Evolutionary conservation across 2,329 filamentous ascomycete species (phyloP).

Genomic region (Phaeophleospora eucalypticola): DNA sequence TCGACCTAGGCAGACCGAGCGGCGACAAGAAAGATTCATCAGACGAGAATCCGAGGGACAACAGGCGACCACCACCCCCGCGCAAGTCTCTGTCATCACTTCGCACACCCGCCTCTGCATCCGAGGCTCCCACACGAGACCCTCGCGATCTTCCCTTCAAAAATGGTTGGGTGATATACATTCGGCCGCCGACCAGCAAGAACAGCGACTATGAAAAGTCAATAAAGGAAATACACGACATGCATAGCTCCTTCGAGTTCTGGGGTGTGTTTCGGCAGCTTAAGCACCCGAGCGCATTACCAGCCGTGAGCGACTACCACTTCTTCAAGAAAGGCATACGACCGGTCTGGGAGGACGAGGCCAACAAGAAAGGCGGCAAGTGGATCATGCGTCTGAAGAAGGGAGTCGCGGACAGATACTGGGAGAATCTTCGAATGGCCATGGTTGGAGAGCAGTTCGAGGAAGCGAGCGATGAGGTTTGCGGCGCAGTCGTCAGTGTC

Average conservation of each 20-base stretch:
- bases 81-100: constrained; percentile 26
- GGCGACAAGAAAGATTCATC: constrained; percentile 59
- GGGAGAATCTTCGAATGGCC: constrained; percentile 88
- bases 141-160: constrained; percentile 56
- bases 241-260: constrained; percentile 83
- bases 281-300: constrained; percentile 80
- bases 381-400: constrained; percentile 98
- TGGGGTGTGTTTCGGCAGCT: constrained; percentile 85
- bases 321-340: constrained; percentile 95
- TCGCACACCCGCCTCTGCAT: constrained; percentile 11
- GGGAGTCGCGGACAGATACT: constrained; percentile 92
- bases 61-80: constrained; percentile 21
- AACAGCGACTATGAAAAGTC: constrained; percentile 98
- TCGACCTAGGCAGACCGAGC: constrained; percentile 66
- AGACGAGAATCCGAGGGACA: constrained; percentile 38
- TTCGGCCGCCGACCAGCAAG: constrained; percentile 91
- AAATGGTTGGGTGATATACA: constrained; percentile 95
- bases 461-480: constrained; percentile 90
- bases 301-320: constrained; percentile 94
- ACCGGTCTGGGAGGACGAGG: constrained; percentile 97
- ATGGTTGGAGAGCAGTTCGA: constrained; percentile 92
- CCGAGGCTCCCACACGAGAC: constrained; percentile 35
- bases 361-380: constrained; percentile 93
- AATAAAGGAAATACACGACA: constrained; percentile 76
- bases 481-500: constrained; percentile 89